These are phyloP conservation scores for Kokia cookei DNA, from an alignment of 441 rosid species.

Conservation along the genomic window DNA sequence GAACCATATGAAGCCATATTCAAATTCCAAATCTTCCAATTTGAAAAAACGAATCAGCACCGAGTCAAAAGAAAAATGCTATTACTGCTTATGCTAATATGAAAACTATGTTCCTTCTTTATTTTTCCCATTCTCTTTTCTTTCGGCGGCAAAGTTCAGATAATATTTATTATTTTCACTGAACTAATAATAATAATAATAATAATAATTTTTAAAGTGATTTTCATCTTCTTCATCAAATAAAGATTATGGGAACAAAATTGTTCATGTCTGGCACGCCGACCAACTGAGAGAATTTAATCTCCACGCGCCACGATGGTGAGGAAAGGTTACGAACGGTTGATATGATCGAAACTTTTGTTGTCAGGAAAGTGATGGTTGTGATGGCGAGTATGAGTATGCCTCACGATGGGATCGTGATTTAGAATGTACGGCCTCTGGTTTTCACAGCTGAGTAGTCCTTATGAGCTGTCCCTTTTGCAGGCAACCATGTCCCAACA, in stretches of 20 bases:
- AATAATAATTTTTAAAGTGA: background rate
- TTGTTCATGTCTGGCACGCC: slow-evolving; percentile 11
- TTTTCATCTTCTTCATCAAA: background rate
- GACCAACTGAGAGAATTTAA: background rate
- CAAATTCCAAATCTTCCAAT: background rate
- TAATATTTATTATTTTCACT: background rate
- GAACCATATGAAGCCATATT: background rate
- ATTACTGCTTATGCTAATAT: background rate
- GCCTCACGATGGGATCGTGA: background rate
- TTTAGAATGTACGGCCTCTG: background rate
- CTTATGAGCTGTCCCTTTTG: slow-evolving; percentile 6
- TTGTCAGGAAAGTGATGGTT: background rate
- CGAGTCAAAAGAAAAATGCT: background rate
- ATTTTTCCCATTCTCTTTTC: slow-evolving; percentile 6
- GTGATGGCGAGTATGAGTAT: background rate
- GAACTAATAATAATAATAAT: background rate
- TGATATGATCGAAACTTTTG: background rate
- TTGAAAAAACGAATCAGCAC: background rate
- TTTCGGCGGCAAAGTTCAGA: slow-evolving; percentile 12
- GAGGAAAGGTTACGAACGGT: background rate
- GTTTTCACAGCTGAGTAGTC: background rate
- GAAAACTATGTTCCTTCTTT: background rate
- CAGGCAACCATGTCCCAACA: slow-evolving; percentile 17
- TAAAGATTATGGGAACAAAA: background rate
- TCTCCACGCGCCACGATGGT: background rate